Evolutionary conservation across 2,329 filamentous ascomycete species (phyloP), one percentile per base, ranked within the genome.

Genomic region (Neofusicoccum ribis): DNA sequence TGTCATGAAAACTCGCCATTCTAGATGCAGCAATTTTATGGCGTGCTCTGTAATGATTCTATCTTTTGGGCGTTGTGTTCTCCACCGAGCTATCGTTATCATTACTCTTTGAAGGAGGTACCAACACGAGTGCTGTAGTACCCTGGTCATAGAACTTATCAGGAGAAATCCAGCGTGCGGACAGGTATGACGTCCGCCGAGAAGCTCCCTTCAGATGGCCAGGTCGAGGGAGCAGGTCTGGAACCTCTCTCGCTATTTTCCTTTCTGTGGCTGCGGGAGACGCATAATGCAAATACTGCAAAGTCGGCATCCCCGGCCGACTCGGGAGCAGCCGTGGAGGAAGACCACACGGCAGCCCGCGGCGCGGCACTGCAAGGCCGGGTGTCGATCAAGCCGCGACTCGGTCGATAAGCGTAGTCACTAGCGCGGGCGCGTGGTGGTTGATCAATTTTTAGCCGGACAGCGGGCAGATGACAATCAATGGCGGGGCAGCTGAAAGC

Each of bases 91-190:
- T 14, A 12, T 23, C 56, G 27, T 60, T 37, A 60, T 60, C 56
- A 47, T 60, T 60, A 36, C 56, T 31, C 11, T 15, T 46, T 60
- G 11, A 23, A 60, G 56, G 43, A 60, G 56, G 56, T 60, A 31
- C 54, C 11, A 44, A n/a, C 27, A 12, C 15, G 23, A 34, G 39
- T 34, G 15, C 15, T 27, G 9, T 14, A 7, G 15, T 7, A 17
- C 54, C 39, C 39, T 46, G 7, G 47, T 36, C 11, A 15, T 27
- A 3, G 17, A 36, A 36, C 49, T 17, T 34, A 17, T 51, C n/a
- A n/a, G n/a, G 49, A 34, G 2, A n/a, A 11, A 17, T 3, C 20
- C 12, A 34, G 51, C 36, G 44, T 41, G 12, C 6, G 23, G 17
- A 34, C 37, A 31, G 52, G n/a, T 41, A 46, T 39, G 41, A 60